Percentiles rank a stretch among this genome's conserved stretches.
phyloP scores from a whole-genome alignment of 106 monocot genomes.

The Apostasia ramifera region DNA sequence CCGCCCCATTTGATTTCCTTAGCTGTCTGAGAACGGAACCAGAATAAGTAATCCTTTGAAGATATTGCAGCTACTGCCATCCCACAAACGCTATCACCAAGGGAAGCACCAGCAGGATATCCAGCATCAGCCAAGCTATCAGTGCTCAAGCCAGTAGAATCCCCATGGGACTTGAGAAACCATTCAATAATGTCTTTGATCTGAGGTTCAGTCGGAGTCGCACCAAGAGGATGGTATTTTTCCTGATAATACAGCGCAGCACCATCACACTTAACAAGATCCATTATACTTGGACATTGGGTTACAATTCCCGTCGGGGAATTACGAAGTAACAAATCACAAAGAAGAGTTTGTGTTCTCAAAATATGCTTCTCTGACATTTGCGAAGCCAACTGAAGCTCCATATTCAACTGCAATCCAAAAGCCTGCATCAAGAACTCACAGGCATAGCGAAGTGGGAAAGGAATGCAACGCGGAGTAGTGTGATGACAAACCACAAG shows the following conservation, averaged over 20 bases:
- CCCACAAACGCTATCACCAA: conserved; percentile 84
- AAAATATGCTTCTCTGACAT: conserved; percentile 83
- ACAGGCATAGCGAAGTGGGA: conserved; percentile 89
- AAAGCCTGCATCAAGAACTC: conserved; percentile 99
- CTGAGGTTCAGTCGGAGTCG: conserved; percentile 62
- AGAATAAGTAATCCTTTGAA: conserved; percentile 70
- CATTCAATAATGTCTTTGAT: conserved; percentile 82
- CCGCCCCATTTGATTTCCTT: conserved; percentile 98
- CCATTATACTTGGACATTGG: conserved; percentile 92
- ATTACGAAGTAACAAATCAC: conserved; percentile 88
- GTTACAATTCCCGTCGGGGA: conserved; percentile 77
- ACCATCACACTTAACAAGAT: conserved; percentile 91
- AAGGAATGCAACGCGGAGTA: conserved; percentile 78
- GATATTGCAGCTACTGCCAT: conserved; percentile 90
- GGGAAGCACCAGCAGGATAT: conserved; percentile 54
- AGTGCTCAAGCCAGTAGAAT: conserved; percentile 85
- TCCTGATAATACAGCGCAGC: conserved; percentile 80
- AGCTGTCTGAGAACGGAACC: conserved; percentile 91
- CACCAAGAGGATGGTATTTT: conserved; percentile 66
- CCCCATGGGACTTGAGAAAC: conserved; percentile 54
- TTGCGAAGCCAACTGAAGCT: conserved; percentile 77
- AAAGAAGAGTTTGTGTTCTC: conserved; percentile 78
- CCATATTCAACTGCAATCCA: conserved; percentile 91
- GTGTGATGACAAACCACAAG: conserved; percentile 96
- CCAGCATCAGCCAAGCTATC: conserved; percentile 88